phyloP scores from a whole-genome alignment of 2,329 filamentous ascomycete species.

The Botrytis galanthina region DNA sequence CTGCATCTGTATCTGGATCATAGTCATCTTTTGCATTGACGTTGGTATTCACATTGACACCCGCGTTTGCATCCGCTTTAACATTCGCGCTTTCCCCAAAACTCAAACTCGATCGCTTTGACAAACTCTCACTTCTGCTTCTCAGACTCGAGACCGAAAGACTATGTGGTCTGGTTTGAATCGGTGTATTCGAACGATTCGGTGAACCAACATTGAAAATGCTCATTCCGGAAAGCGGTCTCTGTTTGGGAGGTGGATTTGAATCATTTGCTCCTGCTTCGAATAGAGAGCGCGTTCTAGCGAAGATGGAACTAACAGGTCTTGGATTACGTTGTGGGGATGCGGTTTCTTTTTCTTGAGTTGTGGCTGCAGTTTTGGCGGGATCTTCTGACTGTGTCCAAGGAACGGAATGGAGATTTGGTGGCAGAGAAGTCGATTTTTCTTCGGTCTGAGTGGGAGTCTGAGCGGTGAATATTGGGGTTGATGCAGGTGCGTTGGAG shows the following conservation, averaged over 20 bases:
- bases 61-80: not conserved
- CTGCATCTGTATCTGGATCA: constrained; percentile 15
- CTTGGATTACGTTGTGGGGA: constrained; percentile 8
- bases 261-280: constrained; percentile 23
- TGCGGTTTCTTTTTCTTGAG: constrained; percentile 1
- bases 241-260: constrained; percentile 16
- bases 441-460: not conserved
- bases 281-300: constrained; percentile 34
- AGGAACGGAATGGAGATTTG: constrained; percentile 8
- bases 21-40: not conserved
- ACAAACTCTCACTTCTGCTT: not conserved
- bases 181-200: not conserved
- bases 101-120: not conserved
- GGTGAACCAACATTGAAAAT: not conserved
- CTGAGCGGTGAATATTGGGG: not conserved
- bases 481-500: not conserved
- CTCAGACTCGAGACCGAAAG: not conserved
- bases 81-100: not conserved
- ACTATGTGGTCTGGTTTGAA: constrained; percentile 14
- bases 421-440: not conserved
- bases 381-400: not conserved
- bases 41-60: not conserved
- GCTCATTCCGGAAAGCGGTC: constrained; percentile 8
- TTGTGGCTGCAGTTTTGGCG: not conserved
- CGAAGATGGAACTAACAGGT: constrained; percentile 29